Percentiles rank a stretch among this genome's conserved stretches.
Evolutionary conservation across 805 yeast species (phyloP).

Genomic region (Saturnispora dispora): DNA sequence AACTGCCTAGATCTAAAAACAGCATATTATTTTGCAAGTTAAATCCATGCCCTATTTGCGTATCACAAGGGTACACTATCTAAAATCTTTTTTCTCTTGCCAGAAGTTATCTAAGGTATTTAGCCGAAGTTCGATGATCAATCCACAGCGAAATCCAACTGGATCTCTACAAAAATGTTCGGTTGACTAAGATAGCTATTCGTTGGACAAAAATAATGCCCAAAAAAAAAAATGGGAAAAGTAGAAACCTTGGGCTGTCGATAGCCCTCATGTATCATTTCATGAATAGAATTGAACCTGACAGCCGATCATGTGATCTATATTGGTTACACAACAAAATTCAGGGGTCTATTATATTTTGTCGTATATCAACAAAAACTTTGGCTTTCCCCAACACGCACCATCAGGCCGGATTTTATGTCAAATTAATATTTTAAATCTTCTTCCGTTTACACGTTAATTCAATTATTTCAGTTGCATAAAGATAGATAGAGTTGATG

Average conservation of each 20-base stretch:
- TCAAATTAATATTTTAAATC: background rate
- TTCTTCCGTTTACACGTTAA: background rate
- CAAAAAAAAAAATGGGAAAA: too few relatives aligned
- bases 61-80: too few relatives aligned
- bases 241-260: too few relatives aligned
- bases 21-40: background rate
- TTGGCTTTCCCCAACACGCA: background rate
- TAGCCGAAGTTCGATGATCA: too few relatives aligned
- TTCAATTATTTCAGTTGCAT: background rate
- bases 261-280: too few relatives aligned
- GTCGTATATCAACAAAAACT: background rate
- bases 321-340: background rate
- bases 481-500: background rate
- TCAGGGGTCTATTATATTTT: background rate
- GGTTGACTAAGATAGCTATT: too few relatives aligned
- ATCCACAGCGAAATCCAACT: too few relatives aligned
- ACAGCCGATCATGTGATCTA: background rate
- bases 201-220: too few relatives aligned
- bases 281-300: background rate
- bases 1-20: background rate
- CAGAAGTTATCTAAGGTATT: too few relatives aligned
- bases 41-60: background rate
- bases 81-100: too few relatives aligned
- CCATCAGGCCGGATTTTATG: background rate
- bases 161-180: too few relatives aligned